These are phyloP conservation scores for Lithospermum erythrorhizon DNA, from an alignment of 257 asterid species.

Conservation along the genomic window DNA sequence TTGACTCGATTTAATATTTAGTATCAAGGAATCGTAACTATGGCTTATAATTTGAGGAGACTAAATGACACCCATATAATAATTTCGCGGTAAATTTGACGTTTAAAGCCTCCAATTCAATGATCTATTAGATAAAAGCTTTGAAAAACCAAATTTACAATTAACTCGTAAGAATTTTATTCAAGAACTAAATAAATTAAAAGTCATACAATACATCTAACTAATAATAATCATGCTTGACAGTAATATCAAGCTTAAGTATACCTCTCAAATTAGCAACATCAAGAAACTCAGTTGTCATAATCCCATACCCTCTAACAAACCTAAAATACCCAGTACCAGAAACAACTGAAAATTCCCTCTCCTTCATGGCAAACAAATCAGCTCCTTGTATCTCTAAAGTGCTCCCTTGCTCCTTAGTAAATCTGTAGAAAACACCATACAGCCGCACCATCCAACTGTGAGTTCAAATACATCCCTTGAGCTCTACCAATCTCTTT, in stretches of 20 bases:
- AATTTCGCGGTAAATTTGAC: no score
- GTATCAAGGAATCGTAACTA: no score
- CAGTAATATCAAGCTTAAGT: conserved; percentile 34
- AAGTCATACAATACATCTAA: neutral
- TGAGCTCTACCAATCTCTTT: conserved; percentile 40
- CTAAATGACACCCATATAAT: no score
- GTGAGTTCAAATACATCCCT: conserved; percentile 44
- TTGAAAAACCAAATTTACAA: no score
- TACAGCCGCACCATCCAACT: conserved; percentile 39
- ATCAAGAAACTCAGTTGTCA: conserved; percentile 37
- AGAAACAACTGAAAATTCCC: conserved; percentile 32
- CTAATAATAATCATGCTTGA: conserved; percentile 20
- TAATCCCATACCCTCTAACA: conserved; percentile 36
- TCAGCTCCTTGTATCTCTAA: conserved; percentile 43
- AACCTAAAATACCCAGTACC: conserved; percentile 42
- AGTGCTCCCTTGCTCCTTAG: conserved; percentile 43
- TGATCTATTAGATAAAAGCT: no score
- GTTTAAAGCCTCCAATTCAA: no score
- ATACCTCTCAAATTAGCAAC: conserved; percentile 28
- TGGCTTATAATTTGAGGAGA: no score
- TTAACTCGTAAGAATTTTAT: no score
- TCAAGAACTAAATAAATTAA: neutral
- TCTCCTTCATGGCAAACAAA: conserved; percentile 22
- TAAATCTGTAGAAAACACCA: conserved; percentile 39
- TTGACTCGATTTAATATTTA: no score